Evolutionary conservation across 2,329 filamentous ascomycete genomes (phyloP), one percentile per base, ranked within the genome.

Genomic region (Aspergillus sp.): DNA sequence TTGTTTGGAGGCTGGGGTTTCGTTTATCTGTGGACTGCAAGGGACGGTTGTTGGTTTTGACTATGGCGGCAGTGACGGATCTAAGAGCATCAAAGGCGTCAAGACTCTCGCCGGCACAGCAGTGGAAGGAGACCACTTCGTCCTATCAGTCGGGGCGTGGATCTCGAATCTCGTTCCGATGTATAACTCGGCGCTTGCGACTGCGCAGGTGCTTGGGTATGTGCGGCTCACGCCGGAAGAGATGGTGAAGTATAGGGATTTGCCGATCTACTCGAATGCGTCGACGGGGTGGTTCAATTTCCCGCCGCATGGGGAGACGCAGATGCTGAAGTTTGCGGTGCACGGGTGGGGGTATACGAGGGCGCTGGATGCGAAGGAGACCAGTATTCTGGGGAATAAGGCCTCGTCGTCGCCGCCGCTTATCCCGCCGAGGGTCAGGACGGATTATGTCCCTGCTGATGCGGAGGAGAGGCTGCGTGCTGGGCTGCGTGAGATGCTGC

Each of bases 401-500:
- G 40, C 40, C 5, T 19, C 19, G 4, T 43, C 40, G 2, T 43
- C 40, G 9, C 40, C 40, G 40, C 40, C 40, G 17, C 40, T 43
- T 3, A 3, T 43, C 1, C 40, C 40, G n/a, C 40, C 40, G 8
- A n/a, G 40, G 11, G 41, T 12, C 1, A 19, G 41, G 11, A 23
- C 41, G 12, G 23, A 44, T 23, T 44, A 23, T 14, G 23, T 17
- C 3, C 41, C 41, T 6, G 4, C 0, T 19, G 41, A 44, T 12
- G 41, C 19, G 19, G 19, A 21, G 23, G 0, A 25, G 12, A 12
- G 50, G 11, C 27, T 52, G 14, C 37, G 15, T 12, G 39, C 15
- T 9, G 50, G 50, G 7, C 25, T 52, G 23, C 25, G 31, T 3
- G 50, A 84, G 57, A 81, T 88, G 59, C 77, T 89, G 2, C 85